These are phyloP conservation scores for Zymoseptoria ardabiliae DNA, from an alignment of 2,329 filamentous ascomycete genomes.

Conservation along the genomic window DNA sequence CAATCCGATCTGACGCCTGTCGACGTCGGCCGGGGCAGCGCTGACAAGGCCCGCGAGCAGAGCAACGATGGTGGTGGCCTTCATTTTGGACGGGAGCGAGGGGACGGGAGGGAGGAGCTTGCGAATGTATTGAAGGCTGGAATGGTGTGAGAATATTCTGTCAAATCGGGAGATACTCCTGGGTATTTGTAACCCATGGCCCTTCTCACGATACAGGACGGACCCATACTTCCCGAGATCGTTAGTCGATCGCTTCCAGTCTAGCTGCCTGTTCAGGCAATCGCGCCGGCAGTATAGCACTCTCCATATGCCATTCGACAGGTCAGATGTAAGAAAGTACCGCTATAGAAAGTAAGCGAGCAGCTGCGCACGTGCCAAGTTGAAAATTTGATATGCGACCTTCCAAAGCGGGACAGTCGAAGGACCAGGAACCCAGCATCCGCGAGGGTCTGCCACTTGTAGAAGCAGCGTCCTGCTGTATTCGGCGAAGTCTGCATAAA, in stretches of 20 bases:
- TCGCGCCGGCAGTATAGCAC: neutral
- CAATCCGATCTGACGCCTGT: neutral
- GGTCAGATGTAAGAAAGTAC: neutral
- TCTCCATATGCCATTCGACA: neutral
- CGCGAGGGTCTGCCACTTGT: neutral
- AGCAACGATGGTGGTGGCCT: neutral
- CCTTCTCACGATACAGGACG: neutral
- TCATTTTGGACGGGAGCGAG: neutral
- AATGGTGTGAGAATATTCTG: neutral
- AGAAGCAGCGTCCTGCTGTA: neutral
- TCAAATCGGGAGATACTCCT: neutral
- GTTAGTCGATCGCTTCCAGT: neutral
- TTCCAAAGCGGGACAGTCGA: neutral
- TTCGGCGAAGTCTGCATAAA: neutral
- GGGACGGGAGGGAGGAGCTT: neutral
- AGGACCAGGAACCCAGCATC: neutral
- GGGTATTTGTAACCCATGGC: neutral
- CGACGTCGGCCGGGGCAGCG: neutral
- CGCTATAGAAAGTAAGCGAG: neutral
- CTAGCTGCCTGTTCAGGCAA: neutral
- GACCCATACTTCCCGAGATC: neutral
- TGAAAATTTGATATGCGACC: neutral
- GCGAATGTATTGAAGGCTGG: neutral
- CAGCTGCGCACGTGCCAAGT: neutral
- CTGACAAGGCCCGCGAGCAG: neutral